Percentiles rank a stretch among this genome's conserved stretches.
These are phyloP conservation scores for Pseudocercospora cruenta DNA, from an alignment of 2,329 filamentous ascomycete species.

Conservation along the genomic window DNA sequence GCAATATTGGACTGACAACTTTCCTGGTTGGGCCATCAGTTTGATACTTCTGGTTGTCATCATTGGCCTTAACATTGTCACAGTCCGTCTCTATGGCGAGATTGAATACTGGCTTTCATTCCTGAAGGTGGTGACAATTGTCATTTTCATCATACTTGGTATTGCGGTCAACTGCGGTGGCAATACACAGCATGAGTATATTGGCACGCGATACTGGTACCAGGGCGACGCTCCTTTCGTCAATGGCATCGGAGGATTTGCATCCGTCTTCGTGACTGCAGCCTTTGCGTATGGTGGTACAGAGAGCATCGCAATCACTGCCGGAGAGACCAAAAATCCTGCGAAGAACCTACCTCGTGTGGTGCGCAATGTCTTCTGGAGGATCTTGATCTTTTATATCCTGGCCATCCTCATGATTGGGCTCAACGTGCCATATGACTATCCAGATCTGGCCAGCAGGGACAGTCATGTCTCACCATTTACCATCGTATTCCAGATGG, in stretches of 20 bases:
- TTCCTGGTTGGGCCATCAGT: constrained; percentile 66
- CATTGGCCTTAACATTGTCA: constrained; percentile 57
- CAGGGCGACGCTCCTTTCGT: constrained; percentile 66
- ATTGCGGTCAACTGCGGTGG: constrained; percentile 64
- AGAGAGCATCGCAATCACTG: constrained; percentile 65
- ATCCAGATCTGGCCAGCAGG: constrained; percentile 48
- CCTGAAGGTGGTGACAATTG: constrained; percentile 58
- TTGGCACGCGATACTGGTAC: constrained; percentile 66
- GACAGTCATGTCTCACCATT: constrained; percentile 52
- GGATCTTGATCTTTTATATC: constrained; percentile 79
- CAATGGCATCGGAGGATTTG: constrained; percentile 66
- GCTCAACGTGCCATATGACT: constrained; percentile 75
- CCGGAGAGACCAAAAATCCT: constrained; percentile 68
- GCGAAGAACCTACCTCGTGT: constrained; percentile 61
- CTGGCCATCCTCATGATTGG: constrained; percentile 73
- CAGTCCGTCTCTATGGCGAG: constrained; percentile 56
- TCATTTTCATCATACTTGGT: constrained; percentile 65
- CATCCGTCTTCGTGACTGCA: constrained; percentile 66
- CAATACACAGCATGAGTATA: constrained; percentile 72
- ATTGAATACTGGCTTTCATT: constrained; percentile 62
- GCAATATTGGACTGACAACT: constrained; percentile 64
- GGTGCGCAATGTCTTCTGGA: constrained; percentile 74
- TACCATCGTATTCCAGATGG: constrained; percentile 65
- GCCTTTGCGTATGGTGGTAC: constrained; percentile 61
- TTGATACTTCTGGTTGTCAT: constrained; percentile 64